Evolutionary conservation across 148 eudicot species (phyloP).

Genomic region (Fagopyrum tataricum): DNA sequence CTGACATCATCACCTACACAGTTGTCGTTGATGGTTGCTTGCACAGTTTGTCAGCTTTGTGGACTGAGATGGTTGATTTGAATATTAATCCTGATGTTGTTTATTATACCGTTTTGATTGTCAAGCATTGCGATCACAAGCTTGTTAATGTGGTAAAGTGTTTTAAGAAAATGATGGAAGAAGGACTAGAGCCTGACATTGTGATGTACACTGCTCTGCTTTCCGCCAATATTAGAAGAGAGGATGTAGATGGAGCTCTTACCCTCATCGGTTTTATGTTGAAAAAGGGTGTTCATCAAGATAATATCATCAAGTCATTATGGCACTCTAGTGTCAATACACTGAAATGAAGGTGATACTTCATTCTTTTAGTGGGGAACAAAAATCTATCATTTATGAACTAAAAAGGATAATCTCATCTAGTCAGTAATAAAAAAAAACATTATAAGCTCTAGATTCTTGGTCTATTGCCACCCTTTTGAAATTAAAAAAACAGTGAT

Average conservation of each 20-base stretch:
- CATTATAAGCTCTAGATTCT: neutral
- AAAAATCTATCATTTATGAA: neutral
- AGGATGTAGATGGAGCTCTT: conserved; percentile 32
- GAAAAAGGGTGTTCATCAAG: conserved; percentile 32
- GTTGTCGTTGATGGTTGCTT: conserved; percentile 51
- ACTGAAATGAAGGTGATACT: neutral
- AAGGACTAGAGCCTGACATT: conserved; percentile 39
- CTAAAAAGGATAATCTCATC: neutral
- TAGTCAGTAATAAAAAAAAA: neutral
- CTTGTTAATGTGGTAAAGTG: conserved; percentile 32
- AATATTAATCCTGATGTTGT: conserved; percentile 29
- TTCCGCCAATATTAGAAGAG: conserved; percentile 31
- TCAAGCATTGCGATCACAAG: conserved; percentile 28
- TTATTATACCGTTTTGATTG: conserved; percentile 40
- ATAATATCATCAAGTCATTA: conserved; percentile 26
- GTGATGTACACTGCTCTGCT: conserved; percentile 52
- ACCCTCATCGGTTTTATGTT: conserved; percentile 38
- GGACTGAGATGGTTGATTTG: conserved; percentile 35
- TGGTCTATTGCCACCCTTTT: neutral
- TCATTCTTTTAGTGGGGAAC: neutral
- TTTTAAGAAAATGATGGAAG: conserved; percentile 42
- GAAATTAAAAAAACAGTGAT: neutral
- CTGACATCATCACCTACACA: conserved; percentile 62
- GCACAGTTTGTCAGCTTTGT: conserved; percentile 27
- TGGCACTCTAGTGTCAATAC: conserved; percentile 16